Evolutionary conservation across 768 basidiomycete genomes (phyloP).

Genomic region (Leccinum rimulosum): DNA sequence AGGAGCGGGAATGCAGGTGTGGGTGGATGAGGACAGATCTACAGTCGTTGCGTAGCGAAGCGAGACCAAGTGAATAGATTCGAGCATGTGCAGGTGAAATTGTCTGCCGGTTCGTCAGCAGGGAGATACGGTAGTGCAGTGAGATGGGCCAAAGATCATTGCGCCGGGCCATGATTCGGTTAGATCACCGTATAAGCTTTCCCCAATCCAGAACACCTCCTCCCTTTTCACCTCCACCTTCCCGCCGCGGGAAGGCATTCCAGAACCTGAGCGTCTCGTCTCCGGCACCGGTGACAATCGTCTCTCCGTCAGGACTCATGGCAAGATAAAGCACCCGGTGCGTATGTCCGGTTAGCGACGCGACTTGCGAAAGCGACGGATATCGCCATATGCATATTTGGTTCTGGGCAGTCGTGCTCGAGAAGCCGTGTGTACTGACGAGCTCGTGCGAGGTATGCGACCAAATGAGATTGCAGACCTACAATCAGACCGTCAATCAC

Average conservation of each 20-base stretch:
- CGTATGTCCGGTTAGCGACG: conserved; percentile 90
- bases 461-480: conserved; percentile 99
- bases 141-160: conserved; percentile 2
- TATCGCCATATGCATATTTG: conserved; percentile 97
- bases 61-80: conserved; percentile 22
- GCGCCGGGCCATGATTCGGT: background rate
- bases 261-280: conserved; percentile 97
- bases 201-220: conserved; percentile 47
- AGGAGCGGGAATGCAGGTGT: conserved; percentile 20
- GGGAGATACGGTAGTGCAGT: conserved; percentile 4
- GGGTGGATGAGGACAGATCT: conserved; percentile 21
- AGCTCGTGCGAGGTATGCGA: conserved; percentile 94
- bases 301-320: conserved; percentile 96
- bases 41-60: conserved; percentile 17
- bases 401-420: conserved; percentile 89
- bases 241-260: conserved; percentile 91
- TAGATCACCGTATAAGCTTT: conserved; percentile 46
- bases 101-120: conserved; percentile 14
- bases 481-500: conserved; percentile 9
- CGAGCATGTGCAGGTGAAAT: conserved; percentile 27
- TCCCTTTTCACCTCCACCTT: conserved; percentile 37
- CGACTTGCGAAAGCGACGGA: conserved; percentile 91
- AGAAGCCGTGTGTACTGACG: conserved; percentile 97
- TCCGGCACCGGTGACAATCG: conserved; percentile 96
- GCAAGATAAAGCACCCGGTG: conserved; percentile 96